Evolutionary conservation across 306 rosid species (phyloP).

Genomic region (Urtica urens): DNA sequence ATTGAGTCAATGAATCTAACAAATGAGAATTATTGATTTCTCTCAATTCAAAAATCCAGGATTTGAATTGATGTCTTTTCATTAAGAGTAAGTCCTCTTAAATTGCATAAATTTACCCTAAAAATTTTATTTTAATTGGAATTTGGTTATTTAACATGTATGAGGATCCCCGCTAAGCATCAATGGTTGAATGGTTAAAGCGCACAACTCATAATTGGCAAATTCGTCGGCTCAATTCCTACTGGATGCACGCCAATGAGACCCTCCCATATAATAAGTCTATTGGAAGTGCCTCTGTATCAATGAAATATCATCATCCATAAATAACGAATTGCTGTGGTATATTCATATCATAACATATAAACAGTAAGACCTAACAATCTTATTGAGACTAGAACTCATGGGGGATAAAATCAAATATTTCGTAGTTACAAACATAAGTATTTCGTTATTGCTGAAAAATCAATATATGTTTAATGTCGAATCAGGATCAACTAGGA

Average conservation of each 20-base stretch:
- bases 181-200: not conserved
- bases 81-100: no score
- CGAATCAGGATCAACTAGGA: no score
- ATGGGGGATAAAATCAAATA: not conserved
- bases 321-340: not conserved
- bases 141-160: not conserved
- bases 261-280: not conserved
- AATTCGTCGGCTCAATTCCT: not conserved
- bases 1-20: not conserved
- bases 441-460: not conserved
- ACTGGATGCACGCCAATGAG: not conserved
- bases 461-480: not conserved
- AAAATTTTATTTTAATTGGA: not conserved
- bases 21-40: not conserved
- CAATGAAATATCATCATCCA: not conserved
- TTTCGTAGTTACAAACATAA: not conserved
- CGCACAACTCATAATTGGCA: not conserved
- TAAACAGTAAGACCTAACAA: not conserved
- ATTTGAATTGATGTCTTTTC: no score
- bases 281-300: not conserved
- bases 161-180: not conserved
- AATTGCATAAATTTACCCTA: not conserved
- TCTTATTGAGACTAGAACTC: not conserved
- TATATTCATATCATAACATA: not conserved
- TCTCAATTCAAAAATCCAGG: no score